Percentiles rank a stretch among this genome's conserved stretches.
These are phyloP conservation scores for Chaetothyriales sp. DNA, from an alignment of 2,329 filamentous ascomycete genomes.

Conservation along the genomic window DNA sequence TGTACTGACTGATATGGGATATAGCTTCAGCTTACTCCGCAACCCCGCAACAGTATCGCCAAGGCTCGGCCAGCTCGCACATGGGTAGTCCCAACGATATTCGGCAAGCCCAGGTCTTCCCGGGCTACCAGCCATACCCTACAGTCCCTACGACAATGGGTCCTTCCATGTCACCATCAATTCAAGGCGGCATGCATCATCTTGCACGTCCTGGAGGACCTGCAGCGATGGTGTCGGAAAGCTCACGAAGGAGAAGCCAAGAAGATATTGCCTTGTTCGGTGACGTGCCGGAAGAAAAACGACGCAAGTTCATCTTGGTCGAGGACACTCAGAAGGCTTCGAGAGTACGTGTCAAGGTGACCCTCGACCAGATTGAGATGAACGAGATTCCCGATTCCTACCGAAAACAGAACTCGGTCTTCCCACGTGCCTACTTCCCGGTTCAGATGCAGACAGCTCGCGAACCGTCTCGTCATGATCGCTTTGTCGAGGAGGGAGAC, in stretches of 20 bases:
- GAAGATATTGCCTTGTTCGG: slow-evolving; percentile 62
- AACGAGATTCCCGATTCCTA: slow-evolving; percentile 94
- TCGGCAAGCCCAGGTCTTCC: slow-evolving; percentile 60
- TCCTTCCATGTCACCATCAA: slow-evolving; percentile 48
- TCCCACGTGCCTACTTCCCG: slow-evolving; percentile 79
- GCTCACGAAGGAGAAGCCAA: slow-evolving; percentile 25
- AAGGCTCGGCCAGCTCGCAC: slow-evolving; percentile 10
- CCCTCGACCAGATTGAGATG: slow-evolving; percentile 84
- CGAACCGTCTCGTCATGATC: slow-evolving; percentile 51
- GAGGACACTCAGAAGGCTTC: slow-evolving; percentile 72
- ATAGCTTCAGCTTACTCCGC: slow-evolving; percentile 14
- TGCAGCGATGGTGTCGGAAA: slow-evolving; percentile 16
- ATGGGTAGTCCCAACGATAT: slow-evolving; percentile 44
- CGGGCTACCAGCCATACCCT: slow-evolving; percentile 53
- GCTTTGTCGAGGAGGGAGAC: slow-evolving; percentile 59
- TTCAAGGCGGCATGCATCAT: slow-evolving; percentile 41
- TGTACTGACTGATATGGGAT: not conserved
- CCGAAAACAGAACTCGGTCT: slow-evolving; percentile 77
- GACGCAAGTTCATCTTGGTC: slow-evolving; percentile 90
- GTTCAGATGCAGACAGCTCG: slow-evolving; percentile 82
- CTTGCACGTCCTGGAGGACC: slow-evolving; percentile 18
- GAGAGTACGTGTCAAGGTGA: slow-evolving; percentile 75
- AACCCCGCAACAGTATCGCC: slow-evolving; percentile 13
- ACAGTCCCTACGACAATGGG: slow-evolving; percentile 33
- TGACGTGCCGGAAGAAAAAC: slow-evolving; percentile 75